Evolutionary conservation across 2,329 filamentous ascomycete species (phyloP).

Genomic region (Daldinia sp.): DNA sequence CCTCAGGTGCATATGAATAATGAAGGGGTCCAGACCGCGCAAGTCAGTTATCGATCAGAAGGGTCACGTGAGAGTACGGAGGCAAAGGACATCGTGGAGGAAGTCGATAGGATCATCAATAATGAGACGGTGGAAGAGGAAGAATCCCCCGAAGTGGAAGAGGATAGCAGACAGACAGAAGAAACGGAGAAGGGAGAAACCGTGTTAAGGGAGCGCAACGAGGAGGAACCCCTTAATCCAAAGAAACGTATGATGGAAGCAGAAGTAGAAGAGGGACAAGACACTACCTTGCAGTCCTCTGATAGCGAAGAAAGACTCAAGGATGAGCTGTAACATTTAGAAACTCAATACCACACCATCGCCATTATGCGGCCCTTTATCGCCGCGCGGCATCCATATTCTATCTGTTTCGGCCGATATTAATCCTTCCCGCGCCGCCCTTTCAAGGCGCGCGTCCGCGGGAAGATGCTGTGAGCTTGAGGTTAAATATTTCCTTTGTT

Average conservation of each 20-base stretch:
- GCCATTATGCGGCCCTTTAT: constrained; percentile 24
- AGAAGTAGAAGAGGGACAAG: constrained; percentile 18
- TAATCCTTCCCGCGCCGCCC: constrained; percentile 10
- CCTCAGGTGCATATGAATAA: constrained; percentile 45
- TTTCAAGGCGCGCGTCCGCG: constrained; percentile 3
- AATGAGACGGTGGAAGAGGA: constrained; percentile 30
- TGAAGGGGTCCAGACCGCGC: constrained; percentile 59
- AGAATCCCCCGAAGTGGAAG: constrained; percentile 11
- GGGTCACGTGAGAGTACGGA: constrained; percentile 39
- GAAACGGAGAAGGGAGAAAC: constrained; percentile 43
- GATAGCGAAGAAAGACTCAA: constrained; percentile 45
- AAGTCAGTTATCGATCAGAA: constrained; percentile 52
- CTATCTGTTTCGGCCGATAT: constrained; percentile 35
- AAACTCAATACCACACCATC: constrained; percentile 32
- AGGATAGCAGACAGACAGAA: constrained; percentile 12
- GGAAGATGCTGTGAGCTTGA: constrained; percentile 18
- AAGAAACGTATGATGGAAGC: constrained; percentile 45
- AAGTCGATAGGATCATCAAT: constrained; percentile 63
- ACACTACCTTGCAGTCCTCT: constrained; percentile 22
- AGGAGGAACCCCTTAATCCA: constrained; percentile 40
- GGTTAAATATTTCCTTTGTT: constrained; percentile 31
- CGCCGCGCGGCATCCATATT: constrained; percentile 15
- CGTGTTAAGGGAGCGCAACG: constrained; percentile 46
- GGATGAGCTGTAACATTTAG: constrained; percentile 51
- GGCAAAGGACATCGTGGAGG: constrained; percentile 56